phyloP scores from a whole-genome alignment of 305 asterid species.

The Andrographis paniculata region DNA sequence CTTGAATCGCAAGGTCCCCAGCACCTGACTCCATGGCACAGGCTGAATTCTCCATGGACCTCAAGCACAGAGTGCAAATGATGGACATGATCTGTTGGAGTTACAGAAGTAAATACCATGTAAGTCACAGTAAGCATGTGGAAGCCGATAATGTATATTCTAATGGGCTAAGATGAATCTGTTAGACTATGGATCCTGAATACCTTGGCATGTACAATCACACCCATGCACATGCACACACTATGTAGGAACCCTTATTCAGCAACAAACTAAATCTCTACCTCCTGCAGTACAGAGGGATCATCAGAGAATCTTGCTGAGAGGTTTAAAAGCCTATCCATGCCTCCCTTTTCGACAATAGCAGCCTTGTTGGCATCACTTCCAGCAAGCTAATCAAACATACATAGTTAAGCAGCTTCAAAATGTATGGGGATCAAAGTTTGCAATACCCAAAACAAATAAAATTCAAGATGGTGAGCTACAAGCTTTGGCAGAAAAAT shows the following conservation, averaged over 20 bases:
- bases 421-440: too few relatives aligned
- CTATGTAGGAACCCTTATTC: constrained; percentile 4
- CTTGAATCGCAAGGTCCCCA: constrained; percentile 79
- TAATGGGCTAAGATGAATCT: too few relatives aligned
- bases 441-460: too few relatives aligned
- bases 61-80: constrained; percentile 63
- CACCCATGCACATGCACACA: neutral
- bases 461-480: too few relatives aligned
- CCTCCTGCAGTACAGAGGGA: constrained; percentile 83
- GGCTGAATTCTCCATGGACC: constrained; percentile 79
- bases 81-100: constrained; percentile 52
- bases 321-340: constrained; percentile 65
- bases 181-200: neutral
- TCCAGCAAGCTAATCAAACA: constrained; percentile 77
- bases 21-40: constrained; percentile 90
- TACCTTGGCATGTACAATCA: neutral
- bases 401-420: constrained; percentile 18
- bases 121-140: too few relatives aligned
- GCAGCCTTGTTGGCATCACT: constrained; percentile 76
- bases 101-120: too few relatives aligned
- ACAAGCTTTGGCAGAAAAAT: too few relatives aligned
- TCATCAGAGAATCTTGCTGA: constrained; percentile 69
- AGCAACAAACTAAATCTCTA: constrained; percentile 19
- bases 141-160: too few relatives aligned
- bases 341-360: constrained; percentile 72